A percentile compares a stretch with the other conserved stretches of the same genome.
Conservation (phyloP, 192 early-diverging fungal genomes). For the Umbelopsis sp. region DNA sequence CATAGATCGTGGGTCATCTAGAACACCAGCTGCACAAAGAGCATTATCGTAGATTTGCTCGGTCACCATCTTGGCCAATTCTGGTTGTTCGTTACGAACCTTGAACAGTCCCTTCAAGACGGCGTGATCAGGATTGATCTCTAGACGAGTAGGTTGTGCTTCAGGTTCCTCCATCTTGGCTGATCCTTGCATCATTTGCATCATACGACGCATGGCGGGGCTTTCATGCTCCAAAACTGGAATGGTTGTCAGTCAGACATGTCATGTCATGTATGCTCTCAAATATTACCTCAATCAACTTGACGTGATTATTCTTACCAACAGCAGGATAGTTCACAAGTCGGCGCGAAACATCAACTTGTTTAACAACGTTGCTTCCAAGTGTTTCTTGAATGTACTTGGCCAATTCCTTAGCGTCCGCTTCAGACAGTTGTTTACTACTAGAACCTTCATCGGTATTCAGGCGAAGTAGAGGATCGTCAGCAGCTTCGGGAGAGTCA, state of each 20-base stretch:
- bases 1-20: constrained; percentile 80
- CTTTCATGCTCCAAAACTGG: constrained; percentile 71
- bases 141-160: constrained; percentile 65
- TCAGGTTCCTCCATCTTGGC: constrained; percentile 55
- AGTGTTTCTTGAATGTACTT: constrained; percentile 64
- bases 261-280: neutral
- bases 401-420: constrained; percentile 50
- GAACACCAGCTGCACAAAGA: constrained; percentile 71
- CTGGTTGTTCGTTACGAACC: constrained; percentile 58
- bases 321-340: constrained; percentile 74
- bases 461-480: constrained; percentile 37
- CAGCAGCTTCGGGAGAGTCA: constrained; percentile 44
- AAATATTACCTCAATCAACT: neutral
- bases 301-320: constrained; percentile 24
- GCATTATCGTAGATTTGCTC: constrained; percentile 78
- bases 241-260: neutral
- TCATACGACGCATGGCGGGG: constrained; percentile 69
- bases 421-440: constrained; percentile 34
- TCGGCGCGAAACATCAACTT: constrained; percentile 73
- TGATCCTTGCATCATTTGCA: constrained; percentile 64
- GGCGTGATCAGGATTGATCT: constrained; percentile 73
- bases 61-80: constrained; percentile 66
- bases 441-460: neutral
- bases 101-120: constrained; percentile 68
- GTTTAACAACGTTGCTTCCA: constrained; percentile 62